Percentiles rank a stretch among this genome's conserved stretches.
Evolutionary conservation across 208 protist genomes (phyloP).

Genomic region (Trypanosoma scelopori): DNA sequence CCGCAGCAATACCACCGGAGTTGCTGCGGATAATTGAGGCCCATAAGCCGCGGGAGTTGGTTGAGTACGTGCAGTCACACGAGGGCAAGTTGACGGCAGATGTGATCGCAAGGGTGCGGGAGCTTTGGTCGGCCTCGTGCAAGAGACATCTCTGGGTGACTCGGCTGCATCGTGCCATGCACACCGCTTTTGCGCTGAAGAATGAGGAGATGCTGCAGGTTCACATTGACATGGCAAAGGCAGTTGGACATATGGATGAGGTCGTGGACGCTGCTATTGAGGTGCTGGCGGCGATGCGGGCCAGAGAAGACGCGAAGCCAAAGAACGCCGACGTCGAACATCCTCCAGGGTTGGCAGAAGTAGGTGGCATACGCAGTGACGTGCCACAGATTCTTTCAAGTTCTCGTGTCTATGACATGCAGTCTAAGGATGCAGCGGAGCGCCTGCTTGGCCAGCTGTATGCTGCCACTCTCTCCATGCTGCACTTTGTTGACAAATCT

Average conservation of each 20-base stretch:
- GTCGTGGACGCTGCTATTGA: constrained; percentile 28
- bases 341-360: background rate
- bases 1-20: constrained; percentile 24
- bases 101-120: constrained; percentile 22
- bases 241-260: constrained; percentile 29
- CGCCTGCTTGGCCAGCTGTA: constrained; percentile 9
- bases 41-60: constrained; percentile 24
- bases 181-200: constrained; percentile 37
- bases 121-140: constrained; percentile 27
- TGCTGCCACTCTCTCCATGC: background rate
- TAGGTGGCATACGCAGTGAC: background rate
- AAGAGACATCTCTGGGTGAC: constrained; percentile 29
- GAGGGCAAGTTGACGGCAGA: constrained; percentile 19
- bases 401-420: constrained; percentile 8
- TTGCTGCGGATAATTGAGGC: constrained; percentile 25
- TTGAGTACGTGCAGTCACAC: constrained; percentile 33
- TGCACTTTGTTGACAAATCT: background rate
- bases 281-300: constrained; percentile 11
- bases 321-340: background rate
- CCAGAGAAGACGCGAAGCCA: background rate
- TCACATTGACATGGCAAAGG: constrained; percentile 29
- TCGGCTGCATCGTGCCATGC: constrained; percentile 34
- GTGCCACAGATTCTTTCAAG: background rate
- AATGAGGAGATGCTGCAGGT: constrained; percentile 37
- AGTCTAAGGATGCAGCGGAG: constrained; percentile 7